A percentile compares a stretch with the other conserved stretches of the same genome.
phyloP scores from a whole-genome alignment of 176 grass and related monocot genomes.

The Bonia amplexicaulis region DNA sequence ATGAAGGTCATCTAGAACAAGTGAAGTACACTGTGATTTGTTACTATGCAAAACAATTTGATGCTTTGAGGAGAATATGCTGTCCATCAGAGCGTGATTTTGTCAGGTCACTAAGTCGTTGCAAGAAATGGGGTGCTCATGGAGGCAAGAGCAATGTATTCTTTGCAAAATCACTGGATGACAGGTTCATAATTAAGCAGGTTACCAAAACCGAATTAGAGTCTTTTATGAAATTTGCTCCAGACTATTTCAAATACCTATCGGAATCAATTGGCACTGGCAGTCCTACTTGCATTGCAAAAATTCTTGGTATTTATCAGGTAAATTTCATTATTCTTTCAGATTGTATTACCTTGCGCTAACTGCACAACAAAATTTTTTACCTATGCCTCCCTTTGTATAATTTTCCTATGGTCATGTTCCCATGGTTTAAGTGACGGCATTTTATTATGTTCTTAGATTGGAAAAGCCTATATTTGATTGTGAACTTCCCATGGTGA shows the following conservation, averaged over 20 bases:
- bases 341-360: background rate
- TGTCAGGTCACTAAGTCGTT: conserved; percentile 88
- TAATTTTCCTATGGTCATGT: background rate
- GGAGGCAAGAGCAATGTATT: conserved; percentile 99
- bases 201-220: conserved; percentile 95
- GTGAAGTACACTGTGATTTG: conserved; percentile 83
- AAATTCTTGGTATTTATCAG: conserved; percentile 99
- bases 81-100: conserved; percentile 96
- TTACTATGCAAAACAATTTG: conserved; percentile 87
- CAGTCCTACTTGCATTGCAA: conserved; percentile 93
- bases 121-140: conserved; percentile 98
- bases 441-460: background rate
- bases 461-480: conserved; percentile 11
- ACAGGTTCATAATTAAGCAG: conserved; percentile 93
- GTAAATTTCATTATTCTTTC: conserved; percentile 25
- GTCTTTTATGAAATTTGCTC: conserved; percentile 95
- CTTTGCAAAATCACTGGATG: conserved; percentile 98
- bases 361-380: background rate
- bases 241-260: conserved; percentile 82
- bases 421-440: background rate
- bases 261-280: conserved; percentile 76
- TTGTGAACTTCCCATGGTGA: background rate
- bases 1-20: conserved; percentile 68
- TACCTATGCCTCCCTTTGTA: background rate
- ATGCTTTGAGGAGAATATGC: conserved; percentile 78